Conservation (phyloP, 495 filamentous ascomycete genomes). For the Massariosphaeria phaeospora region DNA sequence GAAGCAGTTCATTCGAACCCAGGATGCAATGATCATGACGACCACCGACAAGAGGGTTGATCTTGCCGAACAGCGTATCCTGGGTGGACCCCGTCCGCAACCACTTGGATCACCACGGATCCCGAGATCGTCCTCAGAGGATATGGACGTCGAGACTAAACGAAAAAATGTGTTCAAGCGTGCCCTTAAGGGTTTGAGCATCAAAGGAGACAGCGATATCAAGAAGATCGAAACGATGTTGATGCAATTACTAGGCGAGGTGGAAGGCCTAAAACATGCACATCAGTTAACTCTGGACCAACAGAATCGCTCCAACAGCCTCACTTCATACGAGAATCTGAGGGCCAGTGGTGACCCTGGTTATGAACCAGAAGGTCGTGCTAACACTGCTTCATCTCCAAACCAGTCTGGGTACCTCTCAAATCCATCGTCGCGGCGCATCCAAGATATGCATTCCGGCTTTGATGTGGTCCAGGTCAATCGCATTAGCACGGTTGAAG, state of each 20-base stretch:
- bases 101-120: constrained; percentile 59
- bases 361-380: constrained; percentile 79
- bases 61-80: constrained; percentile 68
- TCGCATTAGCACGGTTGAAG: constrained; percentile 82
- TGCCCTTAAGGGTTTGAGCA: constrained; percentile 80
- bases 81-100: constrained; percentile 83
- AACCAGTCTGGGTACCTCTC: constrained; percentile 76
- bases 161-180: constrained; percentile 85
- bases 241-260: constrained; percentile 81
- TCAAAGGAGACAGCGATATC: constrained; percentile 82
- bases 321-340: constrained; percentile 52
- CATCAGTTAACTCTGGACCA: constrained; percentile 39
- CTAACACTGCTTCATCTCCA: constrained; percentile 68
- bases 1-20: constrained; percentile 83
- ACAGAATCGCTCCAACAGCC: constrained; percentile 34
- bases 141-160: constrained; percentile 67
- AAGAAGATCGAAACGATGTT: constrained; percentile 93
- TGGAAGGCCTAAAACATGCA: constrained; percentile 74
- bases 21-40: constrained; percentile 77
- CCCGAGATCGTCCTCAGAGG: constrained; percentile 54
- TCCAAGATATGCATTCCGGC: constrained; percentile 52
- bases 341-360: constrained; percentile 56
- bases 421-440: constrained; percentile 57
- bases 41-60: constrained; percentile 83
- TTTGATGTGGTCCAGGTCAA: constrained; percentile 61